Conservation (phyloP, 495 filamentous ascomycete species). For the Lasiosphaeria ovina region DNA sequence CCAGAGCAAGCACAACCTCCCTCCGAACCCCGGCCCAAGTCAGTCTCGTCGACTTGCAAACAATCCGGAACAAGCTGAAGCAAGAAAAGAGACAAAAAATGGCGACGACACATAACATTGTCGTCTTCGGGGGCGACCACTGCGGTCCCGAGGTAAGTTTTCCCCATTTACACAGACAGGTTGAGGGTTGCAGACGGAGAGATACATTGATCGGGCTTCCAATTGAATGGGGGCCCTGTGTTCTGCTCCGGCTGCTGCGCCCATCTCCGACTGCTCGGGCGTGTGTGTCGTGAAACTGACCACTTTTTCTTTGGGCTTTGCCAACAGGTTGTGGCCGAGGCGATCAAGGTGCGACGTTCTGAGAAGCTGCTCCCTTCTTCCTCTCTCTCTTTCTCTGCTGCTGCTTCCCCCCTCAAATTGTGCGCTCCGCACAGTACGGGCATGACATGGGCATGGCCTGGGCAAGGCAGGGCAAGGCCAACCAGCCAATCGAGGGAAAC, state of each 20-base stretch:
- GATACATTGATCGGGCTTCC: too few species aligned
- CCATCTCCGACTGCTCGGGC: too few species aligned
- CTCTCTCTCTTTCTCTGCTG: too few species aligned
- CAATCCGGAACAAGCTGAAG: neutral
- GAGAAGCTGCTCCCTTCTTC: neutral
- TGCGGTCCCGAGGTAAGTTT: conserved; percentile 84
- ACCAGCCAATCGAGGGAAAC: too few species aligned
- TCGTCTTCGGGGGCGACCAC: conserved; percentile 85
- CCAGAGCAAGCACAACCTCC: neutral
- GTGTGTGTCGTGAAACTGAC: too few species aligned
- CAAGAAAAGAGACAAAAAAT: conserved; percentile 28
- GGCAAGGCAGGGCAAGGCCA: too few species aligned
- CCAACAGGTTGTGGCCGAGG: conserved; percentile 59
- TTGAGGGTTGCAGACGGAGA: conserved; percentile 1
- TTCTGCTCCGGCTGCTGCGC: too few species aligned
- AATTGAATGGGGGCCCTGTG: too few species aligned
- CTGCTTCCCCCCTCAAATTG: neutral
- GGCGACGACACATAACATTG: conserved; percentile 54
- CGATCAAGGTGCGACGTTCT: conserved; percentile 67
- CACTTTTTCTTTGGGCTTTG: too few species aligned
- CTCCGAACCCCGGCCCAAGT: neutral
- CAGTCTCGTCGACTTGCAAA: neutral
- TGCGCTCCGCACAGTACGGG: neutral
- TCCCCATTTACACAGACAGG: neutral
- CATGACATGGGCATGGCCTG: too few species aligned